These are phyloP conservation scores for Fusarium sambucinum DNA, from an alignment of 2,329 filamentous ascomycete genomes.

Conservation along the genomic window DNA sequence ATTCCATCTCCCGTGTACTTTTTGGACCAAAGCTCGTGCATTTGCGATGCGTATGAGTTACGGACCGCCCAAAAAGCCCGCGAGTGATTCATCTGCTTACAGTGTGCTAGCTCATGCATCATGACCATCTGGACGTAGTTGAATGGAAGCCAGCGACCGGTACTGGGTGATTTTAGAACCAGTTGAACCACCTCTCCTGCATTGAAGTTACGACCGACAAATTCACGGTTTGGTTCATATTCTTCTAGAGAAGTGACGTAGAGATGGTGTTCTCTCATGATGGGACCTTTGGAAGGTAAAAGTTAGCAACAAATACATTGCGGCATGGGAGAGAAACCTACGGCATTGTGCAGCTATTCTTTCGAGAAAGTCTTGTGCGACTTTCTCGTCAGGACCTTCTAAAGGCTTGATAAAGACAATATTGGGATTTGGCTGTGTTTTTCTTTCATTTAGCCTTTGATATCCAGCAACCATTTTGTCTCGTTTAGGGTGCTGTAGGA, in stretches of 20 bases:
- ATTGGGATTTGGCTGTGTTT: slow-evolving; percentile 78
- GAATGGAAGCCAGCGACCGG: slow-evolving; percentile 81
- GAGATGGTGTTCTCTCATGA: slow-evolving; percentile 75
- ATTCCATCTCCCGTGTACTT: slow-evolving; percentile 84
- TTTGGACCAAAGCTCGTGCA: slow-evolving; percentile 76
- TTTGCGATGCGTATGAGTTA: slow-evolving; percentile 77
- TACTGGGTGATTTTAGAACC: slow-evolving; percentile 76
- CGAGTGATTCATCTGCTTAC: slow-evolving; percentile 92
- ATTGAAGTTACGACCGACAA: slow-evolving; percentile 91
- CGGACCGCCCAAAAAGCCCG: slow-evolving; percentile 83
- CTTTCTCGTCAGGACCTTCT: slow-evolving; percentile 70
- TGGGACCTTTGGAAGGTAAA: slow-evolving; percentile 62
- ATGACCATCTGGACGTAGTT: slow-evolving; percentile 92
- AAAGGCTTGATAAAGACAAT: slow-evolving; percentile 90
- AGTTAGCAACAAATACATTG: slow-evolving; percentile 5
- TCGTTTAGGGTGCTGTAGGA: neutral
- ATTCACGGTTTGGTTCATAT: slow-evolving; percentile 83
- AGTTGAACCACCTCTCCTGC: slow-evolving; percentile 88
- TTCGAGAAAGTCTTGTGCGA: slow-evolving; percentile 78
- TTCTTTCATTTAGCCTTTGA: slow-evolving; percentile 80
- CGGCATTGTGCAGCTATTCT: slow-evolving; percentile 84
- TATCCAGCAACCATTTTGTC: slow-evolving; percentile 79
- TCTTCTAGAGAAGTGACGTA: slow-evolving; percentile 81
- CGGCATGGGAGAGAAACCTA: slow-evolving; percentile 50
- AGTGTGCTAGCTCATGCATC: slow-evolving; percentile 93